Evolutionary conservation across 1,284 basidiomycete species (phyloP), one percentile per base, ranked within the genome.

Genomic region (Moniliophthora roreri): DNA sequence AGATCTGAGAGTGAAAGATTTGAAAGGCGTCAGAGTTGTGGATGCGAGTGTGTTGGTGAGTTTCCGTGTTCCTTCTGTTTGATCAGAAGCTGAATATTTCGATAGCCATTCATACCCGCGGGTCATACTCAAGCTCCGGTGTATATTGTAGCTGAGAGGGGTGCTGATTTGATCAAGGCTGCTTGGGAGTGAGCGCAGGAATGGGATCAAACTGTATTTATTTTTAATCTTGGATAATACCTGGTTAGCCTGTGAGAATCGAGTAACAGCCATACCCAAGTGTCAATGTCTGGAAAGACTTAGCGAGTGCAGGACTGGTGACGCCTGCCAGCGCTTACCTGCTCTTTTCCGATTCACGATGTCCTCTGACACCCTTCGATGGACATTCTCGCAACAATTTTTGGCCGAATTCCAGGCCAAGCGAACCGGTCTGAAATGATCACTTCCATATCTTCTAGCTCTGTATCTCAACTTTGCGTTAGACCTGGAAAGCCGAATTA

Each of bases 401-500:
- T 11, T 32, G 28, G 28, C 28, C 6, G 28, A 32, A 32, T 32
- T 32, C 28, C 28, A 32, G 28, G 28, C 6, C 28, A 32, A 32
- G 11, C 28, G 28, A 6, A 11, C 28, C 11, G 28, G 28, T 32
- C 28, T 32, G 28, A 32, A 32, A 32, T 32, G 6, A 42, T 42
- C n/a, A 41, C n/a, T 28, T 35, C 15, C 40, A 38, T 39, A 40
- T 38, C 44, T 16, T 13, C 26, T 16, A n/a, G n/a, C n/a, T n/a
- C n/a, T n/a, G n/a, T 32, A 6, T 32, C 28, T 32, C 28, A 32
- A 32, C 28, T 32, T 32, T 11, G 11, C 11, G 28, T 6, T 51
- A 63, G 62, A 62, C 24, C 52, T 63, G 44, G 58, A 60, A 55
- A 57, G 67, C 16, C 72, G 71, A 21, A 58, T 82, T 32, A 66